Conservation (phyloP, 2,329 filamentous ascomycete species). For the Pyricularia grisea region DNA sequence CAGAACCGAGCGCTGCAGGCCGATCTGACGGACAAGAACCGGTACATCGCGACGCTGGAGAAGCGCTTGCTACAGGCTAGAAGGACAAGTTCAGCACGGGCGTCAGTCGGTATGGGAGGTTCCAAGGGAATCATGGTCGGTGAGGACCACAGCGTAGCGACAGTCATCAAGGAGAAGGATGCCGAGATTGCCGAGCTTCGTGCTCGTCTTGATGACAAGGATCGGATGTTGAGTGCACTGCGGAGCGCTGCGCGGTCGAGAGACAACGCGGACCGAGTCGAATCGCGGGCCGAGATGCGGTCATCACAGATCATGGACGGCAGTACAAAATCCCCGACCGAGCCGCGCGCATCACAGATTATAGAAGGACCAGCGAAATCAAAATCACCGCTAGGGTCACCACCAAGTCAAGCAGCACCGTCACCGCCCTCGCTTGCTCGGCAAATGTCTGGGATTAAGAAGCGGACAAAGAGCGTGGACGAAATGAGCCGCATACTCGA, state of each 20-base stretch:
- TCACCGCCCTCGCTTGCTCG: slow-evolving; percentile 13
- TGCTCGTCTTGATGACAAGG: slow-evolving; percentile 85
- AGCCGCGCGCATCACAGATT: slow-evolving; percentile 22
- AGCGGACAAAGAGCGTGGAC: slow-evolving; percentile 63
- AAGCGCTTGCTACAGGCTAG: slow-evolving; percentile 85
- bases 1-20: slow-evolving; percentile 88
- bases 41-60: slow-evolving; percentile 90
- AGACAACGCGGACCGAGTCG: slow-evolving; percentile 60
- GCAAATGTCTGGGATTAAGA: slow-evolving; percentile 28
- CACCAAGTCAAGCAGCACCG: slow-evolving; percentile 17
- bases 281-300: slow-evolving; percentile 21
- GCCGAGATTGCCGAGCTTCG: slow-evolving; percentile 87
- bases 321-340: slow-evolving; percentile 10
- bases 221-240: slow-evolving; percentile 82
- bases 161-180: slow-evolving; percentile 78
- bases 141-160: slow-evolving; percentile 67
- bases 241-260: slow-evolving; percentile 78
- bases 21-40: slow-evolving; percentile 94
- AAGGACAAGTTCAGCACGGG: slow-evolving; percentile 78
- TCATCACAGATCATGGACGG: slow-evolving; percentile 22
- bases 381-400: slow-evolving; percentile 10
- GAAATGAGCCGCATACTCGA: slow-evolving; percentile 92
- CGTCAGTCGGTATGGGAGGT: slow-evolving; percentile 60
- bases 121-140: slow-evolving; percentile 58
- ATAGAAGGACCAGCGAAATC: slow-evolving; percentile 13